Conservation (phyloP, 179 eudicot genomes). For the Vitellaria paradoxa region DNA sequence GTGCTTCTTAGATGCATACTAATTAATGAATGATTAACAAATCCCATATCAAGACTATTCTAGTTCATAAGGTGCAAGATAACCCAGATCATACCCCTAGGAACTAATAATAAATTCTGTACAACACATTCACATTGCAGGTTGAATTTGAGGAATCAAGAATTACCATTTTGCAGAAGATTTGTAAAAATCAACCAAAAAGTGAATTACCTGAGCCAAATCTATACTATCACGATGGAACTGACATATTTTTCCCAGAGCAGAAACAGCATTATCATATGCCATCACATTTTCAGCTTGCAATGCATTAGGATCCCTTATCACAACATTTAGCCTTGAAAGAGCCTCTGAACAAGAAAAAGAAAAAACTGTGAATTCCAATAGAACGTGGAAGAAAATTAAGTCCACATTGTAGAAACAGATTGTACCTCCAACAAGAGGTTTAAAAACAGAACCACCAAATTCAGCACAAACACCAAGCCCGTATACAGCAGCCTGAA, state of each 20-base stretch:
- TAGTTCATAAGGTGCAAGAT: background rate
- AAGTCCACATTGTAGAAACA: background rate
- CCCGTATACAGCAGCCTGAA: slow-evolving; percentile 96
- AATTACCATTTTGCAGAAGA: background rate
- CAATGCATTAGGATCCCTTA: slow-evolving; percentile 63
- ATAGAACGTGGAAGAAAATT: background rate
- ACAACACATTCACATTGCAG: background rate
- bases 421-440: slow-evolving; percentile 76
- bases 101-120: background rate
- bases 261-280: slow-evolving; percentile 98
- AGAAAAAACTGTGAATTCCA: slow-evolving; percentile 6
- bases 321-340: slow-evolving; percentile 78
- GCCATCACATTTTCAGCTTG: slow-evolving; percentile 87
- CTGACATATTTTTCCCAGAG: slow-evolving; percentile 84
- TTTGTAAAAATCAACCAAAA: slow-evolving; percentile 10
- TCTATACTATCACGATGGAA: slow-evolving; percentile 87
- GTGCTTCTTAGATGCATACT: background rate
- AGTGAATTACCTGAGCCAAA: slow-evolving; percentile 65
- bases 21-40: background rate
- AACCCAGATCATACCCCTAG: background rate
- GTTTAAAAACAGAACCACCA: slow-evolving; percentile 84
- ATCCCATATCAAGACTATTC: background rate
- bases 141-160: background rate
- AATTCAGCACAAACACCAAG: slow-evolving; percentile 95
- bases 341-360: slow-evolving; percentile 67